Evolutionary conservation across 2,329 filamentous ascomycete species (phyloP), one percentile per base, ranked within the genome.

Genomic region (Coniochaeta ligniaria): DNA sequence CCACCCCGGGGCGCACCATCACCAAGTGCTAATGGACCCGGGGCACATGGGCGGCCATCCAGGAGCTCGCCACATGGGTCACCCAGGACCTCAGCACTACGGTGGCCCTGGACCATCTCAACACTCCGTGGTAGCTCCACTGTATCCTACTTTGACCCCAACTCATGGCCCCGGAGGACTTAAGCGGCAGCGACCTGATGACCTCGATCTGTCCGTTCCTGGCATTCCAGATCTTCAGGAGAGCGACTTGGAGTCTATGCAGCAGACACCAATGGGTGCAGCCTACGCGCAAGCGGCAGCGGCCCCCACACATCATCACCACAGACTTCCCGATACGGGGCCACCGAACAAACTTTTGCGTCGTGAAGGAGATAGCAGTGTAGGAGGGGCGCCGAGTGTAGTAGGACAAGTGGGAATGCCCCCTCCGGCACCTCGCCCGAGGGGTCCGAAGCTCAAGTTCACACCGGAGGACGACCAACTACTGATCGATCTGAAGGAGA

Each of bases 401-500:
- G 91, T 96, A 58, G 92, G 92, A 47, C 88, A 92, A 71, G 87
- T 83, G 50, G 92, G 92, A 57, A 96, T 96, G 92, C 93, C 93
- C 16, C 76, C 83, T 45, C 92, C 92, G 59, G 92, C 92, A 50
- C 84, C 89, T 59, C 80, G 89, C 67, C 93, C 93, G 11, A 86
- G 90, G 62, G 92, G 91, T 3, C 92, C 92, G 7, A 97, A 96
- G 76, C 81, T 96, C 67, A 96, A 96, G 75, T 97, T 97, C 71
- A 96, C 92, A 0, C 87, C 91, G 11, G 92, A 96, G 73, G 93
- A 97, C 71, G 93, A 97, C 73, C 87, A 90, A 66, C 78, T 96
- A 56, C 80, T 97, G 59, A 88, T 96, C 60, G 91, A 96, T 70
- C 79, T 97, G 63, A 97, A 97, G 74, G 93, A 97, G 75, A 93